Base-by-base conservation (phyloP, 2,329 filamentous ascomycete genomes). In the Colletotrichum noveboracense region DNA sequence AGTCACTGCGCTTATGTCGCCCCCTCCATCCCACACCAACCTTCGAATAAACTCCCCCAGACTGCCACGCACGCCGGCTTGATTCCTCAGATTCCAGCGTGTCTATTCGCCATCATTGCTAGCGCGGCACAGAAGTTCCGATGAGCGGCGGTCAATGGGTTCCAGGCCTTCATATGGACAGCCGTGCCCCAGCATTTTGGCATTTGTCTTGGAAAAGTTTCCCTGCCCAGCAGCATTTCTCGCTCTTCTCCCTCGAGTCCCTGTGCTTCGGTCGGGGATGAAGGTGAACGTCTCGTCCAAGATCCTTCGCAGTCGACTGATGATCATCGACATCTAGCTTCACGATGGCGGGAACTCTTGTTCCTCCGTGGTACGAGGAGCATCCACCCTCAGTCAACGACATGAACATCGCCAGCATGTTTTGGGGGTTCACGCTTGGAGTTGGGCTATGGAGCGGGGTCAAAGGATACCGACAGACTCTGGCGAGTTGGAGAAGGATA, bases 391-490 rank as follows among this genome's bases (percentile, higher is more conserved):
- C 68, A 55, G 78, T 72, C 13, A 66, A 73, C 26, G 85, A 87
- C 55, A 72, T 84, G 62, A 80, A 80, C 16, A 79, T 85, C 70
- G 83, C 84, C 52, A 83, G 83, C 21, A 79, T 86, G 66, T 80
- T 82, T 21, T 85, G 81, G 80, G 85, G 85, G 2, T 79, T 85
- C 71, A 82, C 84, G 3, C 76, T 87, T 12, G 83, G 83, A 7
- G 81, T 87, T 74, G 81, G 80, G 3, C 79, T 80, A 65, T 82
- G 85, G 65, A 84, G 80, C 60, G 78, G 78, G 61, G 79, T 84
- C 74, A 84, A 82, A 55, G 83, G 81, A 9, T 79, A 79, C 28
- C 80, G 80, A 69, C 86, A 87, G 76, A 85, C 84, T 4, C 77
- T 79, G 55, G 73, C 77, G 28, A 81, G 83, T 66, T 81, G 79